Evolutionary conservation across 108 stramenopile species (phyloP), one percentile per base, ranked within the genome.

Genomic region (Skeletonema potamos): DNA sequence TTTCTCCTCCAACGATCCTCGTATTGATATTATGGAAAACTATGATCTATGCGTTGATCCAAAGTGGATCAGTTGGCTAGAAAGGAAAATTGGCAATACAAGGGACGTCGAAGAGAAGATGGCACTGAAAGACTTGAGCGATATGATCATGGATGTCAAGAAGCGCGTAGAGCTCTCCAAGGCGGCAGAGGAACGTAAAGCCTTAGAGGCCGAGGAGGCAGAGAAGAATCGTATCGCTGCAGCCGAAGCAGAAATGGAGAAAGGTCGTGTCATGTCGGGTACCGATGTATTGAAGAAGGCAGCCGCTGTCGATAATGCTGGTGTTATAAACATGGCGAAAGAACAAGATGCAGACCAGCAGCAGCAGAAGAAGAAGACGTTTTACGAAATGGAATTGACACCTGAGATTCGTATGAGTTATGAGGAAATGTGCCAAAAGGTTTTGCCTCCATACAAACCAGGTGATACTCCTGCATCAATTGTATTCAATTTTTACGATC

Each of bases 361-460:
- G 58, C 77, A 85, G 17, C 62, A 34, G 20, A 84, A 81, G 58
- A 80, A 85, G 64, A 80, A 85, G 64, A 79, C 76, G 1, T 94
- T 94, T 62, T 89, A 86, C 59, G 93, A 91, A 15, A 63, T 81
- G 51, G 86, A 91, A 62, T 54, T 94, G 15, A 92, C 93, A 27
- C 91, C 91, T n/a, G 91, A 94, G 76, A 94, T 94, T 73, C 84
- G 91, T 15, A 64, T 86, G 76, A 87, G 86, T 68, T 94, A 94
- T 64, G 89, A 90, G 46, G 85, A 85, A 39, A 73, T 89, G 61
- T 77, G 91, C 46, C 83, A 86, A 66, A 86, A 86, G 39, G 68
- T 94, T 0, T 67, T 94, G 22, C 93, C 93, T 30, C 93, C 93
- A 3, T 94, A 94, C 84, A 84, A 82, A 55, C 76, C 90, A 27